Percentiles rank a stretch among this genome's conserved stretches.
Conservation (phyloP, 331 rosid genomes). For the Ulmus americana region DNA sequence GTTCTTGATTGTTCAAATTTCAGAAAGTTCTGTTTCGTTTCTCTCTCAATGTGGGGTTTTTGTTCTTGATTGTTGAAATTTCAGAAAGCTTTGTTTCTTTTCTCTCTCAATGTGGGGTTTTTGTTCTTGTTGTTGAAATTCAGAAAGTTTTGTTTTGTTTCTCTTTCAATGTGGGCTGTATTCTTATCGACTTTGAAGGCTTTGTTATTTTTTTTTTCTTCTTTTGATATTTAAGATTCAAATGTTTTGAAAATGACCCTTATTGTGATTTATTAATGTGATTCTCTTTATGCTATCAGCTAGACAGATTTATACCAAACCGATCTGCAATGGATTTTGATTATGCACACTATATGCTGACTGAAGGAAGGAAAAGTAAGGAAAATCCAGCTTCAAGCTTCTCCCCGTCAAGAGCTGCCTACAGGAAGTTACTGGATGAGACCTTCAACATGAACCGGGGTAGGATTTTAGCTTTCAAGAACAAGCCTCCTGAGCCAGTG, state of each 20-base stretch:
- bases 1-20: no score
- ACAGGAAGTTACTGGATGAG: neutral
- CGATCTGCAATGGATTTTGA: slow-evolving; percentile 24
- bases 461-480: neutral
- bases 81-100: no score
- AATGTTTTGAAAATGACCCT: neutral
- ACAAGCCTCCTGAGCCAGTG: neutral
- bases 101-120: no score
- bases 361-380: slow-evolving; percentile 19
- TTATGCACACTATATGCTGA: slow-evolving; percentile 26
- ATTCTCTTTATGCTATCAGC: neutral
- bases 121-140: no score
- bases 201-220: no score
- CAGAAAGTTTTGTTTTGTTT: no score
- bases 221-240: no score
- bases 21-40: no score
- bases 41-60: no score
- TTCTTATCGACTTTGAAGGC: no score
- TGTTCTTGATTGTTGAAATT: no score
- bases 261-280: neutral
- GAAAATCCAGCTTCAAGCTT: slow-evolving; percentile 2
- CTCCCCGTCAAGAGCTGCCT: neutral
- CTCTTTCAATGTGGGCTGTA: no score
- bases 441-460: neutral
- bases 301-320: slow-evolving; percentile 25